Conservation (phyloP, 2,329 filamentous ascomycete genomes). For the Byssoonygena ceratinophila region DNA sequence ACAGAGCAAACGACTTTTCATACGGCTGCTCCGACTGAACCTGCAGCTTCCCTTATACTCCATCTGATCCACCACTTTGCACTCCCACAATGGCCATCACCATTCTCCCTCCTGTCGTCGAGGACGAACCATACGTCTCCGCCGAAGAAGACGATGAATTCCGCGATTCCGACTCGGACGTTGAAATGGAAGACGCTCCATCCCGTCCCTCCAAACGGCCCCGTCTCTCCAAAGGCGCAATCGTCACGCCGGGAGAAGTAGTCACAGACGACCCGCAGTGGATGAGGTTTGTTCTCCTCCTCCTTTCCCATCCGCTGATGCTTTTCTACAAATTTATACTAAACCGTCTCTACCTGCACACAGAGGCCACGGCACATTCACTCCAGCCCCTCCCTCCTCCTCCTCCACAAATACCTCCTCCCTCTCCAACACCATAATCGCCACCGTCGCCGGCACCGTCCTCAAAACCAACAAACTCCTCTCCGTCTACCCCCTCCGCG, state of each 20-base stretch:
- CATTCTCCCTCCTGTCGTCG: conserved; percentile 40
- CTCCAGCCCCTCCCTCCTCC: neutral
- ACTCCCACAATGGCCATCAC: conserved; percentile 41
- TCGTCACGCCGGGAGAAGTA: conserved; percentile 75
- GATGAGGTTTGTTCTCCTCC: conserved; percentile 55
- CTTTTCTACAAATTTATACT: neutral
- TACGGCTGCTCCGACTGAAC: too few species aligned
- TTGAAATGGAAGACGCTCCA: conserved; percentile 36
- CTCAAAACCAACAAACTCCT: conserved; percentile 95
- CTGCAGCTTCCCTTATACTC: too few species aligned
- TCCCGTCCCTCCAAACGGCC: conserved; percentile 27
- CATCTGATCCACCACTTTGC: too few species aligned
- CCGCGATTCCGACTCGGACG: conserved; percentile 38
- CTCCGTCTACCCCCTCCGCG: conserved; percentile 77
- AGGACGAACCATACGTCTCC: conserved; percentile 20
- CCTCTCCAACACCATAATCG: conserved; percentile 57
- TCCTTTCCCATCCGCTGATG: neutral
- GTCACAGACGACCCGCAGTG: conserved; percentile 84
- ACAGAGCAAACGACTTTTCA: too few species aligned
- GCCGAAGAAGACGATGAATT: conserved; percentile 25
- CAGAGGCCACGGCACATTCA: neutral
- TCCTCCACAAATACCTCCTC: conserved; percentile 24
- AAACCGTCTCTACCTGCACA: neutral
- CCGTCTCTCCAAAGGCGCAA: conserved; percentile 29
- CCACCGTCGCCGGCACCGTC: conserved; percentile 81